These are phyloP conservation scores for Neohortaea acidophila DNA, from an alignment of 495 filamentous ascomycete species.

Conservation along the genomic window DNA sequence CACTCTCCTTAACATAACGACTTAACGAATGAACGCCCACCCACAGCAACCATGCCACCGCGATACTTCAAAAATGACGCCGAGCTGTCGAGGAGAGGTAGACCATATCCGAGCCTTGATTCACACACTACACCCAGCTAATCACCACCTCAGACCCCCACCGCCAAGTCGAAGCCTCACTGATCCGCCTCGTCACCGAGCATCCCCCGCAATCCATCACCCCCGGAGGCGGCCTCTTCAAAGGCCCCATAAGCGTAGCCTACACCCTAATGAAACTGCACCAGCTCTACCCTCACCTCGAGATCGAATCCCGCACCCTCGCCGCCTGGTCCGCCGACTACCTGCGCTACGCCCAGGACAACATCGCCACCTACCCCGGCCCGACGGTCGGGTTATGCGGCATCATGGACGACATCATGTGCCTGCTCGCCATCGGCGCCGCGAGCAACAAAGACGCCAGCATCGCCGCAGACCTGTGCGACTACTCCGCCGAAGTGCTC, in stretches of 20 bases:
- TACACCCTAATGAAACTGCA: conserved; percentile 43
- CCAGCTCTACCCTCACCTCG: conserved; percentile 31
- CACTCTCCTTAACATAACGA: too few relatives aligned
- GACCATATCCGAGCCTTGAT: neutral
- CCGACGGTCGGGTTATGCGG: conserved; percentile 34
- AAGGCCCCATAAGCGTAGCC: conserved; percentile 43
- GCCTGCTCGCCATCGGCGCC: conserved; percentile 36
- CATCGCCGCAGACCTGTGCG: conserved; percentile 31
- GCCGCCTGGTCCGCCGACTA: conserved; percentile 33
- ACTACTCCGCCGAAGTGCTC: conserved; percentile 26
- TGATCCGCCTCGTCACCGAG: conserved; percentile 26
- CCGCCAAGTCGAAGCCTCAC: conserved; percentile 30
- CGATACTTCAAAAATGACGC: conserved; percentile 22
- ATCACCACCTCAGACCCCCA: conserved; percentile 21
- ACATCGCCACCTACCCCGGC: conserved; percentile 32
- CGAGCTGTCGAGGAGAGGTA: conserved; percentile 14
- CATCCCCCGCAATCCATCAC: conserved; percentile 25
- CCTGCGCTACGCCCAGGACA: conserved; percentile 27
- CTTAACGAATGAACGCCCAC: too few relatives aligned
- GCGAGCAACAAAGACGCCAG: conserved; percentile 30
- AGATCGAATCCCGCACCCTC: conserved; percentile 30
- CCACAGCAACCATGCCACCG: conserved; percentile 14
- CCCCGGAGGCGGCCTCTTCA: conserved; percentile 37
- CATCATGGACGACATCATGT: conserved; percentile 39
- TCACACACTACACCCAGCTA: neutral